phyloP scores from a whole-genome alignment of 2,329 filamentous ascomycete genomes.

The Botrytis paeoniae region DNA sequence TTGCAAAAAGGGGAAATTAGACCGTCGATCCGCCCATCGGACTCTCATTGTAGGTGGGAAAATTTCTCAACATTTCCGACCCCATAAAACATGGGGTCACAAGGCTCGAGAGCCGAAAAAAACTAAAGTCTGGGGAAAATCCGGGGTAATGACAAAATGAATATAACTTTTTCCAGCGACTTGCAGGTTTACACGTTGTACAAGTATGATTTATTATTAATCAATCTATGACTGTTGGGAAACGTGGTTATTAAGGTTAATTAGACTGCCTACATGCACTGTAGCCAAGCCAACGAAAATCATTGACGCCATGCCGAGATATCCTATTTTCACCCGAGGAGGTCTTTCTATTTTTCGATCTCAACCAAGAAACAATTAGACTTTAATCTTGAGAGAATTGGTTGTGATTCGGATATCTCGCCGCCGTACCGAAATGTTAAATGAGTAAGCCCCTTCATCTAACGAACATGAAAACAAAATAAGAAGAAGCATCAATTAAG shows the following conservation, averaged over 20 bases:
- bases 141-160: background rate
- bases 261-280: background rate
- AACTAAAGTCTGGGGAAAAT: background rate
- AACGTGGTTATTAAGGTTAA: background rate
- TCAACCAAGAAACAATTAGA: background rate
- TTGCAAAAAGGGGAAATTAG: background rate
- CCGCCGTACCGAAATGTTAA: background rate
- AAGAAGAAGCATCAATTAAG: background rate
- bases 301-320: background rate
- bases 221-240: background rate
- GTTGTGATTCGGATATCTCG: background rate
- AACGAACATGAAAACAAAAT: background rate
- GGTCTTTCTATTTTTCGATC: background rate
- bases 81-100: background rate
- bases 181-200: background rate
- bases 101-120: background rate
- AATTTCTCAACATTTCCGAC: slow-evolving; percentile 1
- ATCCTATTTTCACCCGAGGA: background rate
- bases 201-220: background rate
- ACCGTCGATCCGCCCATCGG: background rate
- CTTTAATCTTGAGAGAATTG: background rate
- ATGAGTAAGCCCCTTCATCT: background rate
- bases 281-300: background rate
- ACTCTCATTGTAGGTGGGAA: slow-evolving; percentile 9
- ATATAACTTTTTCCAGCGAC: background rate